Conservation (phyloP, 257 asterid genomes). For the Capsicum pubescens region DNA sequence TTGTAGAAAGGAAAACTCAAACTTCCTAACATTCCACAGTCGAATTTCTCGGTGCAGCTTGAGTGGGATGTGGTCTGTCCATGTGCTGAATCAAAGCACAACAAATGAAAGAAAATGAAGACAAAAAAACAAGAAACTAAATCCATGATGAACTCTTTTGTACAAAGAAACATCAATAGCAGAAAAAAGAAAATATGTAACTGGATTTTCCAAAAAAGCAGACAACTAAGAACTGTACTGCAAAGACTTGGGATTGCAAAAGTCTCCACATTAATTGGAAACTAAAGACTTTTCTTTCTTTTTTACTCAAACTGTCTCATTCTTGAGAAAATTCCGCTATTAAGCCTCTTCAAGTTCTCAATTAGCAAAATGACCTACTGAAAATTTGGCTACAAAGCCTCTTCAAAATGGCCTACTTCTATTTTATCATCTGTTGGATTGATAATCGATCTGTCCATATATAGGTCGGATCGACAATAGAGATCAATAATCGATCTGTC, state of each 20-base stretch:
- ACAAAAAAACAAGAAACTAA: background rate
- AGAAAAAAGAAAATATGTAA: background rate
- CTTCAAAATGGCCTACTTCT: too few species aligned
- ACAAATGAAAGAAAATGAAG: background rate
- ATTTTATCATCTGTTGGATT: too few species aligned
- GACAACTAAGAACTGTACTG: background rate
- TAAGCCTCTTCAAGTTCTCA: rapidly evolving
- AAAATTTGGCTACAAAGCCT: too few species aligned
- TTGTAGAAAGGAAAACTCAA: constrained; percentile 20
- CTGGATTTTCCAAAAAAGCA: background rate
- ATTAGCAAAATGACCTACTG: too few species aligned
- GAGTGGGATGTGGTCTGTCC: background rate
- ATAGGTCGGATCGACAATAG: too few species aligned
- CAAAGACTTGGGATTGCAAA: constrained; percentile 6
- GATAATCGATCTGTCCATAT: too few species aligned
- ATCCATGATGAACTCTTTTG: background rate
- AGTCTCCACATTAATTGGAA: background rate
- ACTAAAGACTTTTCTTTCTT: background rate
- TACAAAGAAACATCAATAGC: too few species aligned
- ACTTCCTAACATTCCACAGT: background rate
- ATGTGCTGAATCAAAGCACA: background rate
- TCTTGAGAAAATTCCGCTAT: too few species aligned
- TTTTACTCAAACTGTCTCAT: background rate
- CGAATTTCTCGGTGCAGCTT: background rate
- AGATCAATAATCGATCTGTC: too few species aligned